Base-by-base conservation (phyloP, 1,284 basidiomycete species). In the Moniliella sp. region DNA sequence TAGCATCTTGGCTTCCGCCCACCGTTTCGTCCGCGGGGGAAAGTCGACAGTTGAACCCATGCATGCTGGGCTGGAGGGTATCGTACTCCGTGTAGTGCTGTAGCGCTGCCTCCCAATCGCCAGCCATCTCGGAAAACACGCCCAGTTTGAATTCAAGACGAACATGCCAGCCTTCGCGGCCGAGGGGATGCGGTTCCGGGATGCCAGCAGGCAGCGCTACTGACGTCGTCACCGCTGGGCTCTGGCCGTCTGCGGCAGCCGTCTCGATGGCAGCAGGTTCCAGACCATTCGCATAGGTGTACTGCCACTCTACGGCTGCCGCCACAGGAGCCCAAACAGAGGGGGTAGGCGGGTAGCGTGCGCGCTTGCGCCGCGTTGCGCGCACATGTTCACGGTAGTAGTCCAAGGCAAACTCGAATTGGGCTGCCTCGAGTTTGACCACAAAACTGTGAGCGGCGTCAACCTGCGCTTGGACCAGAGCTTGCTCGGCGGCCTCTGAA, bases 1-100 rank as follows among this genome's bases (percentile, higher is more conserved):
- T 2, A 97, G 68, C 1, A 94, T 88, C 55, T 91, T 93, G 1
- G 84, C 88, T 62, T 97, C 88, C 3, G 88, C 84, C 86, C 88
- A 94, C 17, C 88, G 70, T 58, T 94, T 94, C 0, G 86, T 93
- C 2, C 86, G 70, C 3, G 88, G 84, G 0, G 80, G 79, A 3
- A 91, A 61, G 33, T 79, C 76, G 0, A 73, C 73, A 3, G 78
- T 78, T 3, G 79, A 80, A 1, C 75, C 72, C 10, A 57, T 31
- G 19, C 26, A 36, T 12, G 31, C 43, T 37, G 25, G 13, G 3
- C 40, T 30, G 35, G 39, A 31, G 25, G 39, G 33, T 26, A 39
- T 14, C 31, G 23, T 36, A 39, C 15, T 41, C 37, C 15, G 33
- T 14, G 31, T 47, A 35, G 39, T 31, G 36, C 25, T 39, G 28